Base-by-base conservation (phyloP, 2,329 filamentous ascomycete species). In the Rhexocercosporidium sp. region DNA sequence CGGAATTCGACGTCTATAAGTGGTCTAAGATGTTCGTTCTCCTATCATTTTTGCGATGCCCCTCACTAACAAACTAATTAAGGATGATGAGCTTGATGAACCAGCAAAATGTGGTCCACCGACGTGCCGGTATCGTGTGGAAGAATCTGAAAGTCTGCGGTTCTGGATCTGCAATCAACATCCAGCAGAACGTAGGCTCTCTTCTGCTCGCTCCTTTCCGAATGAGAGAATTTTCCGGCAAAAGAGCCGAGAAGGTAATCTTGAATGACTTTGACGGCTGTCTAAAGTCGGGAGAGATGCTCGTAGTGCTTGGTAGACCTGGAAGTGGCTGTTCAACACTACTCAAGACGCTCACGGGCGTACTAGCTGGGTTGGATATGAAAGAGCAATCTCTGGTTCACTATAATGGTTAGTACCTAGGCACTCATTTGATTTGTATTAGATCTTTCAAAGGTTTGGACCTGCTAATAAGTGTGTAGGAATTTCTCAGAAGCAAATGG, bases 271-370 rank as follows among this genome's bases (percentile, higher is more conserved):
- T 92, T 68, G 85, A 92, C 68, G 90, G 90, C 6, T 71, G 90
- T 1, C 76, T 92, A 9, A 82, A 85, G 66, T 83, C 82, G 37
- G 90, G 90, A 6, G 89, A 93, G 79, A 85, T 92, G 76, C 77
- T 92, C 14, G 83, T 92, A 3, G 90, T 92, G 0, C 83, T 93
- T 0, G 90, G 90, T 1, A 83, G 88, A 31, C 90, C 90, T 0
- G 85, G 86, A 0, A 87, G 85, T 2, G 89, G 89, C 1, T 91
- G 89, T 77, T 86, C 83, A 54, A 91, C 89, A 0, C 79, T 91
- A 0, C 79, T 91, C 8, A 90, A 90, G 77, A 81, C 86, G 0
- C 77, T 91, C 27, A 89, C 88, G 66, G 75, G 75, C 12, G 84
- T 91, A 74, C 78, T 87, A 20, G 79, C 88, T 54, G 88, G 88